Evolutionary conservation across 2,329 filamentous ascomycete species (phyloP).

Genomic region (Curvularia spicifera): DNA sequence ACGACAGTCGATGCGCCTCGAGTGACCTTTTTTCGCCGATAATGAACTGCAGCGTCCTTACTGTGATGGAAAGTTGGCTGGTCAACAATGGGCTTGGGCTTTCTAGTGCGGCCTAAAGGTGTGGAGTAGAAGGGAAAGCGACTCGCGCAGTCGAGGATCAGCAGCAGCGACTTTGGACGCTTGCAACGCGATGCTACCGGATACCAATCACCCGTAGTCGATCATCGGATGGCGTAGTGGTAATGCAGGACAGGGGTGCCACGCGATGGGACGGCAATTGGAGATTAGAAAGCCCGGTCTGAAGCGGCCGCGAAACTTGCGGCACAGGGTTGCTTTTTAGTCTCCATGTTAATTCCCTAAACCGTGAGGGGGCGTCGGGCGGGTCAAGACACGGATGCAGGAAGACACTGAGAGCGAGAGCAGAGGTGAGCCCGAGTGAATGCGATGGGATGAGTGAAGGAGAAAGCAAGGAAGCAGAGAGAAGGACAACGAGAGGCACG

Average conservation of each 20-base stretch:
- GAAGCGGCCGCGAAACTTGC: background rate
- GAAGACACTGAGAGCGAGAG: background rate
- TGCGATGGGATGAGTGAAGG: background rate
- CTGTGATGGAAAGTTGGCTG: background rate
- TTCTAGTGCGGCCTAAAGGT: background rate
- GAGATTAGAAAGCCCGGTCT: background rate
- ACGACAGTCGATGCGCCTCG: background rate
- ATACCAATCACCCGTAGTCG: background rate
- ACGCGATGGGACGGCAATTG: background rate
- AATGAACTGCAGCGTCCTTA: background rate
- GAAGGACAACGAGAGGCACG: background rate
- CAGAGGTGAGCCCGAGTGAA: too few species aligned
- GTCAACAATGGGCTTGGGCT: background rate
- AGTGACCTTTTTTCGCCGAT: background rate
- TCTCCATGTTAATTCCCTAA: background rate
- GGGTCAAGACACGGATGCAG: background rate
- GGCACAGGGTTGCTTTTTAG: background rate
- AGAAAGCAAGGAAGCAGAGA: background rate
- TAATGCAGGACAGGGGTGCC: background rate
- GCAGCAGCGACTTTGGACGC: background rate
- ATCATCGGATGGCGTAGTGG: background rate
- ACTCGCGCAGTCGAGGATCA: background rate
- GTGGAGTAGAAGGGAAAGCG: background rate
- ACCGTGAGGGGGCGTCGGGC: background rate
- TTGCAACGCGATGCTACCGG: background rate